phyloP scores from a whole-genome alignment of 768 basidiomycete genomes.

The Suillus occidentalis region DNA sequence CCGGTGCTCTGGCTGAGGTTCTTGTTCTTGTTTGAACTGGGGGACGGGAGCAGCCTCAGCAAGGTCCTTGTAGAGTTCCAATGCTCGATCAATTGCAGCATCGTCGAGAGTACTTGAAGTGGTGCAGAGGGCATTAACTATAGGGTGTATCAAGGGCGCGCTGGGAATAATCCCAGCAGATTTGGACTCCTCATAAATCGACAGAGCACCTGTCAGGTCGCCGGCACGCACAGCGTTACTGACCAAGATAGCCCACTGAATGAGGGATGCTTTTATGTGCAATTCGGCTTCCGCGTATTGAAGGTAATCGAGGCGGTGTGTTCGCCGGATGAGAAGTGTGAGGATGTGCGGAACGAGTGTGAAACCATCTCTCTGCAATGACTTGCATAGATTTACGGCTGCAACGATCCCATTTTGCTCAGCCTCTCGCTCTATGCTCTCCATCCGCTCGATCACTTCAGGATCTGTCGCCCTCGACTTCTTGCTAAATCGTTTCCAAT shows the following conservation, averaged over 20 bases:
- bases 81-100: constrained; percentile 49
- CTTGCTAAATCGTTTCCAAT: constrained; percentile 33
- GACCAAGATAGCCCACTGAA: constrained; percentile 59
- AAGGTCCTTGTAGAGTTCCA: constrained; percentile 53
- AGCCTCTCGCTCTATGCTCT: constrained; percentile 29
- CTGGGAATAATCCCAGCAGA: constrained; percentile 46
- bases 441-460: constrained; percentile 29
- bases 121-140: constrained; percentile 53
- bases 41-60: constrained; percentile 31
- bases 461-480: constrained; percentile 28
- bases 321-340: constrained; percentile 43
- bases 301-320: constrained; percentile 43
- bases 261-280: constrained; percentile 37
- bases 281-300: constrained; percentile 42
- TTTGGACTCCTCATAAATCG: constrained; percentile 50
- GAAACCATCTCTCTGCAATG: constrained; percentile 34
- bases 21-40: constrained; percentile 11
- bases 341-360: constrained; percentile 33
- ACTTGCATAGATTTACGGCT: constrained; percentile 37
- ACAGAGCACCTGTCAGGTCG: constrained; percentile 41
- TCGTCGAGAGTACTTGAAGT: constrained; percentile 38
- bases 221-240: constrained; percentile 44
- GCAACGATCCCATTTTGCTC: constrained; percentile 34
- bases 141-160: constrained; percentile 50
- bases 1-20: constrained; percentile 19